These are phyloP conservation scores for Microbotryomycetes sp. DNA, from an alignment of 1,284 basidiomycete genomes.

Conservation along the genomic window DNA sequence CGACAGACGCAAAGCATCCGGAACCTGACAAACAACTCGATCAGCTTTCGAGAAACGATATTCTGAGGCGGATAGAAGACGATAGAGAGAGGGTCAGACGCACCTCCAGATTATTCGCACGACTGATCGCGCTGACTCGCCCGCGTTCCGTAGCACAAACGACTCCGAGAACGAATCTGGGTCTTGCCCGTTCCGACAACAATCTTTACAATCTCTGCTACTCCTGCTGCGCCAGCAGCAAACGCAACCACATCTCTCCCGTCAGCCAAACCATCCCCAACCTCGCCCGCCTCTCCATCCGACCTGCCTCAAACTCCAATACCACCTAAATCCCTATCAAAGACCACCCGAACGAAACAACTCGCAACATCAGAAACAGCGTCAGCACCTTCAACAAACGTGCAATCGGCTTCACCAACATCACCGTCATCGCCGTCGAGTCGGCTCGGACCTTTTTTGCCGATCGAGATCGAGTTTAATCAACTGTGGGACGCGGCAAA, in stretches of 20 bases:
- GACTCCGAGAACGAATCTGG: slow-evolving; percentile 85
- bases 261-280: slow-evolving; percentile 27
- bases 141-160: slow-evolving; percentile 58
- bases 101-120: not conserved
- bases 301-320: not conserved
- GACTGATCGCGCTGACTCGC: not conserved
- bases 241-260: slow-evolving; percentile 31
- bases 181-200: slow-evolving; percentile 60
- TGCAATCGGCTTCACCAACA: slow-evolving; percentile 29
- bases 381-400: too few relatives aligned
- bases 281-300: slow-evolving; percentile 36
- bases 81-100: slow-evolving; percentile 66
- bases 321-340: not conserved
- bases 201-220: slow-evolving; percentile 37
- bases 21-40: slow-evolving; percentile 2
- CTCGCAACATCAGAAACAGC: not conserved
- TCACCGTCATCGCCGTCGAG: slow-evolving; percentile 35
- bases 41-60: slow-evolving; percentile 54
- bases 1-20: slow-evolving; percentile 5
- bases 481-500: slow-evolving; percentile 84
- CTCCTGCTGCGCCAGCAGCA: slow-evolving; percentile 24
- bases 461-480: slow-evolving; percentile 81
- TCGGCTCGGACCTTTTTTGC: slow-evolving; percentile 42
- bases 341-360: slow-evolving; percentile 34
- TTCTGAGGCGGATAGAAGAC: slow-evolving; percentile 84